A percentile compares a stretch with the other conserved stretches of the same genome.
These are phyloP conservation scores for Phlebiopsis gigantea DNA, from an alignment of 768 basidiomycete genomes.

Conservation along the genomic window DNA sequence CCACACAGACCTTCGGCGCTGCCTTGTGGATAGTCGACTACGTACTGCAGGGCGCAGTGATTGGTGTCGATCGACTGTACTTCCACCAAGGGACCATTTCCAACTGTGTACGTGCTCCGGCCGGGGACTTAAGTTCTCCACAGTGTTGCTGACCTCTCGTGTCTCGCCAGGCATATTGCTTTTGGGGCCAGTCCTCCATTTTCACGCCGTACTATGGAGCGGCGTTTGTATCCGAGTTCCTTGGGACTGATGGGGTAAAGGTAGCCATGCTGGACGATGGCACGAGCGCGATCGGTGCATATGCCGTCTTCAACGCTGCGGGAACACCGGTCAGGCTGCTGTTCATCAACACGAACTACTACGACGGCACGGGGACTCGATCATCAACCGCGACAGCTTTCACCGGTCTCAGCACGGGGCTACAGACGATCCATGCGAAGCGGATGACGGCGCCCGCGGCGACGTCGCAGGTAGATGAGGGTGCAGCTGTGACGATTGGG, in stretches of 20 bases:
- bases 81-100: conserved; percentile 39
- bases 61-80: conserved; percentile 32
- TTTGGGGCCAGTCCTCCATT: conserved; percentile 31
- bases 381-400: conserved; percentile 24
- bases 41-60: conserved; percentile 32
- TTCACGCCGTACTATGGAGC: conserved; percentile 34
- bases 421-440: conserved; percentile 21
- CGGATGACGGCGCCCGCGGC: conserved; percentile 32
- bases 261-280: conserved; percentile 32
- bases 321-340: conserved; percentile 26
- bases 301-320: conserved; percentile 25
- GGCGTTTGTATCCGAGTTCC: conserved; percentile 33
- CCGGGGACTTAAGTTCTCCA: background rate
- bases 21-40: conserved; percentile 38
- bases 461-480: conserved; percentile 27
- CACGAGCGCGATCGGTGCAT: conserved; percentile 24
- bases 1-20: conserved; percentile 29
- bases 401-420: conserved; percentile 20
- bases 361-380: conserved; percentile 29
- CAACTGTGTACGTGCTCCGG: conserved; percentile 27
- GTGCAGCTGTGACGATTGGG: conserved; percentile 30
- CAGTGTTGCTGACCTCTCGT: background rate
- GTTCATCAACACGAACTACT: conserved; percentile 33
- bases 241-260: conserved; percentile 28
- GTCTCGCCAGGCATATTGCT: conserved; percentile 31